Evolutionary conservation across 192 early-diverging fungal genomes (phyloP).

Genomic region (Phlyctochytrium bullatum): DNA sequence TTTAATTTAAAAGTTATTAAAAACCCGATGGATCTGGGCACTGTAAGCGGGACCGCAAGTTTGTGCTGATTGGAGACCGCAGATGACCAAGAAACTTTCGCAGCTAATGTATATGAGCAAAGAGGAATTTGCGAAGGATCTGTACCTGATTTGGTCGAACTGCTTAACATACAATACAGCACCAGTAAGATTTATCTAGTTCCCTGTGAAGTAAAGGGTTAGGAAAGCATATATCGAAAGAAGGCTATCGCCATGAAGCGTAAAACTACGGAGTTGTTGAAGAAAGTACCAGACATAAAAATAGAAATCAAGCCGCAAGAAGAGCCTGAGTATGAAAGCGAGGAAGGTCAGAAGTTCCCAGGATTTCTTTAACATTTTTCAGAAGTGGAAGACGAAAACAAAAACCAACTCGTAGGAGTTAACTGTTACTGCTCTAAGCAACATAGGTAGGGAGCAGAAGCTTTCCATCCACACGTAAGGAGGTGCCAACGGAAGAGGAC

Average conservation of each 20-base stretch:
- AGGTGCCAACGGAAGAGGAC: not conserved
- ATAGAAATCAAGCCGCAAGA: slow-evolving; percentile 63
- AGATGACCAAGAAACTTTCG: slow-evolving; percentile 85
- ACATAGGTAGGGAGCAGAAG: not conserved
- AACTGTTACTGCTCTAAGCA: not conserved
- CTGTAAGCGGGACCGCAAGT: slow-evolving; percentile 32
- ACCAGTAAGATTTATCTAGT: slow-evolving; percentile 40
- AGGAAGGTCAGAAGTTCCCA: slow-evolving; percentile 28
- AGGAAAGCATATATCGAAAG: slow-evolving; percentile 83
- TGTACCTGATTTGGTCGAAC: slow-evolving; percentile 89
- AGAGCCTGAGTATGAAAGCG: slow-evolving; percentile 56
- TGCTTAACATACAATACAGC: slow-evolving; percentile 89
- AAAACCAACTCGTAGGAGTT: not conserved
- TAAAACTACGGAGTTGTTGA: slow-evolving; percentile 70
- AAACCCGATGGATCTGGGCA: slow-evolving; percentile 92
- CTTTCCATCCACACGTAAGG: not conserved
- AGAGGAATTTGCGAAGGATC: slow-evolving; percentile 80
- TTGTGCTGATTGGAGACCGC: not conserved
- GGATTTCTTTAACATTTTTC: not conserved
- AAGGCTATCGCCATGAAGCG: slow-evolving; percentile 81
- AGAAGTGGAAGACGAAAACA: not conserved
- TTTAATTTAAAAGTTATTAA: slow-evolving; percentile 67
- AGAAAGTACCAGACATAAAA: slow-evolving; percentile 77
- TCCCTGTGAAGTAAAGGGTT: slow-evolving; percentile 9
- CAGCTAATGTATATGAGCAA: slow-evolving; percentile 80